These are phyloP conservation scores for Cyberlindnera samutprakarnensis DNA, from an alignment of 805 yeast species.

Conservation along the genomic window DNA sequence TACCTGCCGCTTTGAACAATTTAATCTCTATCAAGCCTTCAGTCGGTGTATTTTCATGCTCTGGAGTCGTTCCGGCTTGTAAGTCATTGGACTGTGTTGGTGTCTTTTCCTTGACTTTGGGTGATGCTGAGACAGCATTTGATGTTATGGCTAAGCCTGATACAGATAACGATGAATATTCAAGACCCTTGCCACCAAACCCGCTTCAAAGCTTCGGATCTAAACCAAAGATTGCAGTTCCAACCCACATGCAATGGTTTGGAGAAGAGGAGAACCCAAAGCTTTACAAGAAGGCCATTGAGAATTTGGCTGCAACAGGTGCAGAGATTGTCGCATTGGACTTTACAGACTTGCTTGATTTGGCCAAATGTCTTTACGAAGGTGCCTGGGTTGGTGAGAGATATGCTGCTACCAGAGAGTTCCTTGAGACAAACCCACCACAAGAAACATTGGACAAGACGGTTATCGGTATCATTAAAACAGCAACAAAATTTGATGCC, in stretches of 20 bases:
- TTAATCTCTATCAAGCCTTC: slow-evolving; percentile 91
- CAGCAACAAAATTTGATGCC: slow-evolving; percentile 75
- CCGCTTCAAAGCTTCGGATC: slow-evolving; percentile 54
- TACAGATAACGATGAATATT: slow-evolving; percentile 62
- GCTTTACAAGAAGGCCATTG: slow-evolving; percentile 56
- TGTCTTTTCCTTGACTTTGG: slow-evolving; percentile 65
- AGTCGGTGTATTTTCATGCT: slow-evolving; percentile 75
- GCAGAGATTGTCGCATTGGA: slow-evolving; percentile 58
- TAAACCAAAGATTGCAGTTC: slow-evolving; percentile 68
- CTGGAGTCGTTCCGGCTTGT: slow-evolving; percentile 97
- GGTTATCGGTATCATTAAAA: slow-evolving; percentile 64
- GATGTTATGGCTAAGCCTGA: slow-evolving; percentile 68
- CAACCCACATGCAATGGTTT: slow-evolving; percentile 66
- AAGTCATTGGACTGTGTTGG: slow-evolving; percentile 91
- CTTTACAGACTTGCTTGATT: slow-evolving; percentile 66
- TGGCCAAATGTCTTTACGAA: slow-evolving; percentile 86
- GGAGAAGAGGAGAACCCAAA: slow-evolving; percentile 75
- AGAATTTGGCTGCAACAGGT: slow-evolving; percentile 41
- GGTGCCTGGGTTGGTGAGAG: slow-evolving; percentile 99
- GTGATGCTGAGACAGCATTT: slow-evolving; percentile 79
- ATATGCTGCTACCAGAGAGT: slow-evolving; percentile 73
- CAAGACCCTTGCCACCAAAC: slow-evolving; percentile 64
- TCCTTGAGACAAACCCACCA: slow-evolving; percentile 65
- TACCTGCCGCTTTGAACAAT: slow-evolving; percentile 93
- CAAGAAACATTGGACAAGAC: slow-evolving; percentile 72